Conservation (phyloP, 192 early-diverging fungal species). For the Mycoemilia scoparia region DNA sequence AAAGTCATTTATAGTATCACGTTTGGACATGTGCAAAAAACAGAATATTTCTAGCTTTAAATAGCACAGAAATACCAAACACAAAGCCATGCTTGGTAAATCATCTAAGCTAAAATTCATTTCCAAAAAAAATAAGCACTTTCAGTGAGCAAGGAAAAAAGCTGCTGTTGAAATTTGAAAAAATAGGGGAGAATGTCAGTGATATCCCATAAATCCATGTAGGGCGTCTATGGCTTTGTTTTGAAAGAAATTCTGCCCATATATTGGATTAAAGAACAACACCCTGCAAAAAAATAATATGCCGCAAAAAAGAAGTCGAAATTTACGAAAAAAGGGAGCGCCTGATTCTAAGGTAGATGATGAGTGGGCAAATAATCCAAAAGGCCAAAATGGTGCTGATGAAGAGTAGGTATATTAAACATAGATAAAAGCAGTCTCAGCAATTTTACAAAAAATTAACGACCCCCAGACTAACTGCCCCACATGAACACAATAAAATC, state of each 20-base stretch:
- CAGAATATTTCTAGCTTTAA: too few relatives aligned
- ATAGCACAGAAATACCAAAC: too few relatives aligned
- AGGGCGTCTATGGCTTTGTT: too few relatives aligned
- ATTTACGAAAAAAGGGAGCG: constrained; percentile 17
- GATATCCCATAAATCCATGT: too few relatives aligned
- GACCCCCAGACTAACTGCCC: constrained; percentile 13
- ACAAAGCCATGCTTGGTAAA: too few relatives aligned
- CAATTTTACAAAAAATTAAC: constrained; percentile 10
- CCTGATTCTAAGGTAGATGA: constrained; percentile 18
- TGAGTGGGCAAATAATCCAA: constrained; percentile 5
- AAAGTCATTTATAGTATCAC: too few relatives aligned
- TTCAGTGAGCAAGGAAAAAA: too few relatives aligned
- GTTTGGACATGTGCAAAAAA: too few relatives aligned
- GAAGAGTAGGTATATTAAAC: constrained; percentile 34
- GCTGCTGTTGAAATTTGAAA: too few relatives aligned
- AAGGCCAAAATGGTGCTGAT: constrained; percentile 4
- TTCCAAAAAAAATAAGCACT: too few relatives aligned
- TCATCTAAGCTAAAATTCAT: too few relatives aligned
- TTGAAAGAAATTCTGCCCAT: neutral
- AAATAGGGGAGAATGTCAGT: too few relatives aligned
- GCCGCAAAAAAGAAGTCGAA: constrained; percentile 21
- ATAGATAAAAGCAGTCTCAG: constrained; percentile 27
- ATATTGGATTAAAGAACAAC: neutral
- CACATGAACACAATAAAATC: constrained; percentile 25
- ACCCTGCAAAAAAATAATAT: constrained; percentile 2